Percentiles rank a stretch among this genome's conserved stretches.
Evolutionary conservation across 805 yeast species (phyloP).

Genomic region (Monosporozyma solicola): DNA sequence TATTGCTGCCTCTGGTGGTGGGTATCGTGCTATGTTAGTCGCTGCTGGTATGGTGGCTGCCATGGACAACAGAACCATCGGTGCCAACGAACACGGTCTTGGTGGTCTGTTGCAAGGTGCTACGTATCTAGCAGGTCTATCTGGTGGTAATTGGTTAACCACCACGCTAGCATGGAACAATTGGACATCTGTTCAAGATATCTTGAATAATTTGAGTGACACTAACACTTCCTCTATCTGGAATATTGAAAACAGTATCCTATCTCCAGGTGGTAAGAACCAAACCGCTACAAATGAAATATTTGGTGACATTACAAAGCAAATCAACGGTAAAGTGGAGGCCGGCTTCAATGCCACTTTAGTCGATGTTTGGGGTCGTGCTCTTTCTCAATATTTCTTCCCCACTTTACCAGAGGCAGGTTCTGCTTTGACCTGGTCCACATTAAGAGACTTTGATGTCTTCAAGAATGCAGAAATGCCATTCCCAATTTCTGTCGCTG

Average conservation of each 20-base stretch:
- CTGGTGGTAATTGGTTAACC: conserved; percentile 81
- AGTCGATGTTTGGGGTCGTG: conserved; percentile 77
- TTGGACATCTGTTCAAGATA: conserved; percentile 61
- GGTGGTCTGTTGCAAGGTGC: conserved; percentile 69
- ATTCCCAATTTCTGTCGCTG: conserved; percentile 58
- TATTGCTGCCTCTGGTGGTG: conserved; percentile 74
- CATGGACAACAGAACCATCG: conserved; percentile 63
- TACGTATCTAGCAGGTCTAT: conserved; percentile 64
- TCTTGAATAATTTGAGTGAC: conserved; percentile 30
- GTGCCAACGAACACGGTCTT: conserved; percentile 45
- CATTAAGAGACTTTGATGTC: conserved; percentile 50
- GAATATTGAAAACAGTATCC: conserved; percentile 57
- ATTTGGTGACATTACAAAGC: conserved; percentile 45
- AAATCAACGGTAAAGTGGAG: conserved; percentile 39
- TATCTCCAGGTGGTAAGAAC: conserved; percentile 55
- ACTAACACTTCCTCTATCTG: conserved; percentile 43
- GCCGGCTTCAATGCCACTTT: conserved; percentile 62
- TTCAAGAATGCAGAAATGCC: conserved; percentile 60
- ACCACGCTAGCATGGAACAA: conserved; percentile 61
- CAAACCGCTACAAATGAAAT: conserved; percentile 40
- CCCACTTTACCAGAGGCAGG: conserved; percentile 50
- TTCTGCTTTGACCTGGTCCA: conserved; percentile 50
- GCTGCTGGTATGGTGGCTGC: conserved; percentile 85
- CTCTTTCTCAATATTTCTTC: conserved; percentile 64
- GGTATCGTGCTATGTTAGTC: conserved; percentile 78